These are phyloP conservation scores for Kodamaea sp. DNA, from an alignment of 1,139 yeast genomes.

Conservation along the genomic window DNA sequence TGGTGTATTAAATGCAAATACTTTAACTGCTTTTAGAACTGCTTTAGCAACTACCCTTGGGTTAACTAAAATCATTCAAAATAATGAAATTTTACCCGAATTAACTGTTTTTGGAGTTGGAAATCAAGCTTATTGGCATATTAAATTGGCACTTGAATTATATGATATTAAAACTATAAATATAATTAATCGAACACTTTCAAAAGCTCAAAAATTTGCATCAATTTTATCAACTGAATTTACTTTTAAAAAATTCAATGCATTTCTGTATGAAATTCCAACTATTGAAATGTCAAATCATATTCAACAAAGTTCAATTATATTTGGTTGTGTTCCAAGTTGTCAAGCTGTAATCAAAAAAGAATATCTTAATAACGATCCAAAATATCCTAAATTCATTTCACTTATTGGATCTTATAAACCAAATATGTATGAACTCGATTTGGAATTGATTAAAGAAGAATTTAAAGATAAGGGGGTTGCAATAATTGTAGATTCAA, in stretches of 20 bases:
- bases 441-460: slow-evolving; percentile 36
- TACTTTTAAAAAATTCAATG: slow-evolving; percentile 18
- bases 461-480: slow-evolving; percentile 20
- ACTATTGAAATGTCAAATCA: slow-evolving; percentile 15
- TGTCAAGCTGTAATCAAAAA: slow-evolving; percentile 43
- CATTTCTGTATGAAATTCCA: slow-evolving; percentile 19
- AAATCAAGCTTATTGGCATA: slow-evolving; percentile 65
- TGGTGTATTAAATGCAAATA: slow-evolving; percentile 57
- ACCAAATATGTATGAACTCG: slow-evolving; percentile 66
- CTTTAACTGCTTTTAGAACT: slow-evolving; percentile 65
- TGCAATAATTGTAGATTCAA: slow-evolving; percentile 60
- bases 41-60: slow-evolving; percentile 57
- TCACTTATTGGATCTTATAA: slow-evolving; percentile 67
- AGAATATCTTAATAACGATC: slow-evolving; percentile 29
- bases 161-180: slow-evolving; percentile 42
- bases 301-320: slow-evolving; percentile 33
- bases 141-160: slow-evolving; percentile 40
- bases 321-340: slow-evolving; percentile 61
- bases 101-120: slow-evolving; percentile 62
- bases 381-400: slow-evolving; percentile 38
- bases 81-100: slow-evolving; percentile 18
- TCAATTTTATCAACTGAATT: slow-evolving; percentile 24
- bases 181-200: slow-evolving; percentile 45
- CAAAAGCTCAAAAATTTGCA: slow-evolving; percentile 36
- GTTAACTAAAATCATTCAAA: slow-evolving; percentile 32